Conservation (phyloP, 1,284 basidiomycete genomes). For the Phaffia rhodozyma region DNA sequence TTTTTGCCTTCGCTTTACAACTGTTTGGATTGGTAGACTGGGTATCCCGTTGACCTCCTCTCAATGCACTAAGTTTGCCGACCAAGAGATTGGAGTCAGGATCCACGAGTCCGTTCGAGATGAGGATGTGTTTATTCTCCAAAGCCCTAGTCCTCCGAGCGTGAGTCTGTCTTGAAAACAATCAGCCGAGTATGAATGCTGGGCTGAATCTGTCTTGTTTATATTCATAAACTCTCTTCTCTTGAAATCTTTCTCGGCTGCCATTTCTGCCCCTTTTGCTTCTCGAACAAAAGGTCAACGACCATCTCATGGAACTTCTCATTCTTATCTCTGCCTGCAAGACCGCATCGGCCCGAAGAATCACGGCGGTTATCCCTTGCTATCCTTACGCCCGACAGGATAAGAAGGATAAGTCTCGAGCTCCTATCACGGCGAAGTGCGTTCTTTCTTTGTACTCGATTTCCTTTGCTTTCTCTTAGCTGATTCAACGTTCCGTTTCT, state of each 20-base stretch:
- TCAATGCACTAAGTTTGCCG: conserved; percentile 90
- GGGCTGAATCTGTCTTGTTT: background rate
- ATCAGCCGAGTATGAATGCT: background rate
- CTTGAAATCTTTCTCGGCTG: background rate
- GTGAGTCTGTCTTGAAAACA: conserved; percentile 44
- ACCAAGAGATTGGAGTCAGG: conserved; percentile 84
- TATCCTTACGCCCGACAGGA: conserved; percentile 96
- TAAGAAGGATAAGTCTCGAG: conserved; percentile 94
- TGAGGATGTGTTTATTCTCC: conserved; percentile 94
- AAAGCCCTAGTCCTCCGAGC: conserved; percentile 40
- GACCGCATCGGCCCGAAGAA: conserved; percentile 87
- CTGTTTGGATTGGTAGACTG: conserved; percentile 48
- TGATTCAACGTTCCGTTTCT: background rate
- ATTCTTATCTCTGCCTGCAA: conserved; percentile 90
- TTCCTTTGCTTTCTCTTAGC: background rate
- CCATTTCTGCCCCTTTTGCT: background rate
- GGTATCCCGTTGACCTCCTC: conserved; percentile 81
- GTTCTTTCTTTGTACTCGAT: conserved; percentile 13
- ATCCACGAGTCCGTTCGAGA: conserved; percentile 90
- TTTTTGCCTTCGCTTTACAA: conserved; percentile 34
- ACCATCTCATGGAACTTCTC: conserved; percentile 52
- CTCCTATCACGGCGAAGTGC: conserved; percentile 90
- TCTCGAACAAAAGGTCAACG: conserved; percentile 29
- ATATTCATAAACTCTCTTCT: background rate
- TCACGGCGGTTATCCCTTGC: conserved; percentile 96